Percentiles rank a stretch among this genome's conserved stretches.
phyloP scores from a whole-genome alignment of 352 stramenopile species.

The Peronospora farinosa region DNA sequence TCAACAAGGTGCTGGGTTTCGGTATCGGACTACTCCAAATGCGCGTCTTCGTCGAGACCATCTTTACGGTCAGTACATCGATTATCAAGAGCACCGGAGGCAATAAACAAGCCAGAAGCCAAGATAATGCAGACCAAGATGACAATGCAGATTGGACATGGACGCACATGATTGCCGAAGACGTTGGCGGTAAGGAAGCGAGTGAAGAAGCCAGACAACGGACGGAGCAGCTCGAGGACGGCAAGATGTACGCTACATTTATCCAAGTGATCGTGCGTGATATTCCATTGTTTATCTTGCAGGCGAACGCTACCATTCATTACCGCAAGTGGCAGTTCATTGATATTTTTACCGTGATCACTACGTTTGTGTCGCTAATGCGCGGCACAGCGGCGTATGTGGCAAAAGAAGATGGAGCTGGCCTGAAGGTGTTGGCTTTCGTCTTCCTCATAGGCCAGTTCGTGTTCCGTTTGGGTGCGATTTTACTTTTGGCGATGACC shows the following conservation, averaged over 20 bases:
- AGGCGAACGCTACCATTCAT: conserved; percentile 72
- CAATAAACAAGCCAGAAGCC: not conserved
- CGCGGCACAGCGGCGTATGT: conserved; percentile 40
- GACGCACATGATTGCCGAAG: conserved; percentile 3
- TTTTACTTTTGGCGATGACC: conserved; percentile 64
- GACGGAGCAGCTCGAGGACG: conserved; percentile 20
- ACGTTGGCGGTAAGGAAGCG: conserved; percentile 2
- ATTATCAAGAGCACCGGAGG: conserved; percentile 7
- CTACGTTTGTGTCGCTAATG: conserved; percentile 45
- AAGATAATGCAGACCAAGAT: conserved; percentile 1
- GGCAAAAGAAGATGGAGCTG: conserved; percentile 34
- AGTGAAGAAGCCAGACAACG: conserved; percentile 2
- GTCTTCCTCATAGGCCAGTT: conserved; percentile 59
- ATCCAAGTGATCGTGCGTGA: conserved; percentile 65
- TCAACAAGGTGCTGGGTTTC: conserved; percentile 40
- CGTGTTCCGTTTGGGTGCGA: conserved; percentile 44
- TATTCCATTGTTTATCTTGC: conserved; percentile 64
- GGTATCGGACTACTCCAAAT: conserved; percentile 52
- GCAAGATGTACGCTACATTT: conserved; percentile 49
- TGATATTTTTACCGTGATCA: conserved; percentile 53
- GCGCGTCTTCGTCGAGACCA: conserved; percentile 54
- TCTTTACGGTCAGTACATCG: conserved; percentile 26
- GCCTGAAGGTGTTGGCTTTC: conserved; percentile 31
- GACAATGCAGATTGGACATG: not conserved
- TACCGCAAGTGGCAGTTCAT: conserved; percentile 72